Conservation (phyloP, 176 grass and related monocot genomes). For the Eremochloa ophiuroides region DNA sequence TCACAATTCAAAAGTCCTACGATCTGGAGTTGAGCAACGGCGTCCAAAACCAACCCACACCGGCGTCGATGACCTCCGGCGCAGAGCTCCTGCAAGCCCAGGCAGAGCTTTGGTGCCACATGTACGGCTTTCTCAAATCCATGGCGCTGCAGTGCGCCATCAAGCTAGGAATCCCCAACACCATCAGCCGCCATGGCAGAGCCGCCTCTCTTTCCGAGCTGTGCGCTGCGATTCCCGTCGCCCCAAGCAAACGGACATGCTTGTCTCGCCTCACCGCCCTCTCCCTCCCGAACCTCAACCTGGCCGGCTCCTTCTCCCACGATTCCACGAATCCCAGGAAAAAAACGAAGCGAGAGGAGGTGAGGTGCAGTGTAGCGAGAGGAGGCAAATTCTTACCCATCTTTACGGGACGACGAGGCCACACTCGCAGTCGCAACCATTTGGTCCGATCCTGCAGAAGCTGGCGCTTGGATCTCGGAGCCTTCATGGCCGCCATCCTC, state of each 20-base stretch:
- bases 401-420: too few relatives aligned
- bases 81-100: conserved; percentile 19
- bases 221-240: neutral
- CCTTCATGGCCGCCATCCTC: too few relatives aligned
- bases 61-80: neutral
- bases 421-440: too few relatives aligned
- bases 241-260: neutral
- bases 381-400: too few relatives aligned
- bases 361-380: too few relatives aligned
- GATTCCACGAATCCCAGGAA: too few relatives aligned
- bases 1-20: conserved; percentile 78
- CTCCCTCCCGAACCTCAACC: too few relatives aligned
- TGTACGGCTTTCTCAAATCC: neutral
- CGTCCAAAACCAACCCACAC: neutral
- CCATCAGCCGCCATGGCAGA: conserved; percentile 25
- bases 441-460: too few relatives aligned
- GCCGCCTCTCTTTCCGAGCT: conserved; percentile 1
- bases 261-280: conserved; percentile 32
- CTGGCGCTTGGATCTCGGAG: too few relatives aligned
- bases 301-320: too few relatives aligned
- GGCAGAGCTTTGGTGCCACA: conserved; percentile 25
- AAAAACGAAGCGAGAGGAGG: too few relatives aligned
- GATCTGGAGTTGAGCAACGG: conserved; percentile 51
- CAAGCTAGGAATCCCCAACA: conserved; percentile 38
- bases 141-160: conserved; percentile 33